A percentile compares a stretch with the other conserved stretches of the same genome.
Conservation (phyloP, 192 early-diverging fungal species). For the Ambispora gerdemannii region DNA sequence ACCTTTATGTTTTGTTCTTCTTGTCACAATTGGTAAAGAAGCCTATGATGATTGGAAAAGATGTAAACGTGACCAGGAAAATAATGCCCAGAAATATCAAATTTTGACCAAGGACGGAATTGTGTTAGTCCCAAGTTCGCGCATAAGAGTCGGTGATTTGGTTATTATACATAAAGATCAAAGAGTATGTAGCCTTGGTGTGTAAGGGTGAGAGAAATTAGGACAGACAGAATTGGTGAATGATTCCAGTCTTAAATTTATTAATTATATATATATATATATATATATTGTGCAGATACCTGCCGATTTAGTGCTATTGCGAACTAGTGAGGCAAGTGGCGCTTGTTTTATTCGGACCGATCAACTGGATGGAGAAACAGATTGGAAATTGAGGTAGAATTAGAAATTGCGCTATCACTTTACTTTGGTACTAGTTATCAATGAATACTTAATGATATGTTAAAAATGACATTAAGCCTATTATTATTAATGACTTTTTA, state of each 20-base stretch:
- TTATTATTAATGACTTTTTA: slow-evolving; percentile 14
- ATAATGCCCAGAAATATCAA: slow-evolving; percentile 82
- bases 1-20: slow-evolving; percentile 87
- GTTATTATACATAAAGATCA: slow-evolving; percentile 83
- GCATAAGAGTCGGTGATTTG: slow-evolving; percentile 87
- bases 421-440: slow-evolving; percentile 20
- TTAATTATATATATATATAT: not conserved
- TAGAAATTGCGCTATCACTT: not conserved
- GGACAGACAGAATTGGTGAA: no score
- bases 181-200: slow-evolving; percentile 44
- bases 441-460: not conserved
- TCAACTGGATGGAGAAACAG: slow-evolving; percentile 96
- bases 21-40: slow-evolving; percentile 91
- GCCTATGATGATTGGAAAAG: slow-evolving; percentile 85
- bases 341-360: slow-evolving; percentile 95
- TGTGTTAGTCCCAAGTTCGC: slow-evolving; percentile 68
- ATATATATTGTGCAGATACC: slow-evolving; percentile 56
- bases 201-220: no score
- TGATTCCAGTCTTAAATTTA: not conserved
- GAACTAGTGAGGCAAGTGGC: slow-evolving; percentile 78
- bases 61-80: slow-evolving; percentile 77
- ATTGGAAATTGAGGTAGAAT: slow-evolving; percentile 82
- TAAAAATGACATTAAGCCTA: not conserved
- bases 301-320: slow-evolving; percentile 84
- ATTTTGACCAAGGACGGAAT: slow-evolving; percentile 58